Evolutionary conservation across 768 basidiomycete genomes (phyloP).

Genomic region (Clavulina sp.): DNA sequence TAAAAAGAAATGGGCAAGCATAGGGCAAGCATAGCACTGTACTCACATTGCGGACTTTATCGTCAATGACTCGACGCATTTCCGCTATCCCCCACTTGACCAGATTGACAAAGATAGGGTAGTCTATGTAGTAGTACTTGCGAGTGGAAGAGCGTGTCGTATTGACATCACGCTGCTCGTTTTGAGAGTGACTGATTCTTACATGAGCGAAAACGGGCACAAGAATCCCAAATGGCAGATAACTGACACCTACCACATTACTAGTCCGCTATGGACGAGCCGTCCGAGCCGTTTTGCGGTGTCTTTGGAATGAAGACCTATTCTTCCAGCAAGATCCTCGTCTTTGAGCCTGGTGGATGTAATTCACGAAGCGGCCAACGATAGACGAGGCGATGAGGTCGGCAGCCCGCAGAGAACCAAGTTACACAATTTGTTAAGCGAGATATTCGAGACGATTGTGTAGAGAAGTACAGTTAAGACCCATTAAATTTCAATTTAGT

Average conservation of each 20-base stretch:
- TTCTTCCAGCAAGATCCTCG: conserved; percentile 79
- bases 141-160: conserved; percentile 73
- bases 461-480: conserved; percentile 18
- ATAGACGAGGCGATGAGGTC: too few relatives aligned
- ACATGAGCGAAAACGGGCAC: background rate
- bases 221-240: background rate
- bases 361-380: too few relatives aligned
- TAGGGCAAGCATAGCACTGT: background rate
- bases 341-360: conserved; percentile 93
- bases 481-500: background rate
- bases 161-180: conserved; percentile 69
- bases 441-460: conserved; percentile 10
- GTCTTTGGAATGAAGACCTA: conserved; percentile 81
- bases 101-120: conserved; percentile 88
- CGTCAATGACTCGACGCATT: conserved; percentile 81
- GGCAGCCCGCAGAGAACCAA: too few relatives aligned
- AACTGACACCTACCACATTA: conserved; percentile 45
- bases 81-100: conserved; percentile 94
- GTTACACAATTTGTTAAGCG: too few relatives aligned
- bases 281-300: conserved; percentile 77
- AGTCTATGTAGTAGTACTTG: conserved; percentile 94
- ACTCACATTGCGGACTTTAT: conserved; percentile 70
- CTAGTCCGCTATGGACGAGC: conserved; percentile 57
- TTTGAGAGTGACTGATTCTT: conserved; percentile 57
- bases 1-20: background rate